Percentiles rank a stretch among this genome's conserved stretches.
Conservation (phyloP, 495 filamentous ascomycete species). For the Xylaria grammica region DNA sequence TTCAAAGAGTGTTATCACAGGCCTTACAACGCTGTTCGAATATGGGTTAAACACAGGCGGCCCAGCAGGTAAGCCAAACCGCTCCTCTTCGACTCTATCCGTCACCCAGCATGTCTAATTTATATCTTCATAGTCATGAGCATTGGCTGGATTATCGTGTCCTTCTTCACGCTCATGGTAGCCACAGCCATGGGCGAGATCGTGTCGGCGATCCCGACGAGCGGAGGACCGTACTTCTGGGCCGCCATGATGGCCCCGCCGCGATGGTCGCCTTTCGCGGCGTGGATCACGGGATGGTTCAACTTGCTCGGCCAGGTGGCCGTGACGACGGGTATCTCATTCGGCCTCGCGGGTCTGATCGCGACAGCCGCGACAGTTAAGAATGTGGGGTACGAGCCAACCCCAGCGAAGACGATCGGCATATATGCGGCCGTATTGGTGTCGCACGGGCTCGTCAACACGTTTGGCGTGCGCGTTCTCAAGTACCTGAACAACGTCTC, state of each 20-base stretch:
- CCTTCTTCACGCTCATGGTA: conserved; percentile 63
- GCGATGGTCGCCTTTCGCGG: conserved; percentile 60
- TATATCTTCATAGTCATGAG: conserved; percentile 31
- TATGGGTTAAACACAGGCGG: conserved; percentile 64
- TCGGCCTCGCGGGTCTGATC: conserved; percentile 66
- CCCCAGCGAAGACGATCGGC: conserved; percentile 61
- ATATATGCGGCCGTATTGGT: conserved; percentile 65
- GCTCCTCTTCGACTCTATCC: background rate
- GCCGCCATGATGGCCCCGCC: conserved; percentile 64
- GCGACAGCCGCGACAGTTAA: conserved; percentile 63
- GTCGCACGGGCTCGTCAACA: conserved; percentile 66
- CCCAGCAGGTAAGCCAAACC: conserved; percentile 55
- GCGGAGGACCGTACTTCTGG: conserved; percentile 72
- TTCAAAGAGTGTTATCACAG: conserved; percentile 68
- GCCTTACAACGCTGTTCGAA: conserved; percentile 61
- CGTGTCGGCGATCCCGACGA: conserved; percentile 67
- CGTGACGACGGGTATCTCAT: conserved; percentile 71
- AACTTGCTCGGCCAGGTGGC: conserved; percentile 67
- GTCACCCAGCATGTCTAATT: conserved; percentile 25
- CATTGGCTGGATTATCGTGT: conserved; percentile 63
- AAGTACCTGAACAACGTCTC: conserved; percentile 61
- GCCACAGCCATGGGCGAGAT: conserved; percentile 70
- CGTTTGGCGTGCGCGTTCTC: conserved; percentile 53
- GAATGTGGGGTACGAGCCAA: conserved; percentile 52
- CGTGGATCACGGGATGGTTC: conserved; percentile 71